These are phyloP conservation scores for Saccharomycopsis sp. DNA, from an alignment of 805 yeast species.

Conservation along the genomic window DNA sequence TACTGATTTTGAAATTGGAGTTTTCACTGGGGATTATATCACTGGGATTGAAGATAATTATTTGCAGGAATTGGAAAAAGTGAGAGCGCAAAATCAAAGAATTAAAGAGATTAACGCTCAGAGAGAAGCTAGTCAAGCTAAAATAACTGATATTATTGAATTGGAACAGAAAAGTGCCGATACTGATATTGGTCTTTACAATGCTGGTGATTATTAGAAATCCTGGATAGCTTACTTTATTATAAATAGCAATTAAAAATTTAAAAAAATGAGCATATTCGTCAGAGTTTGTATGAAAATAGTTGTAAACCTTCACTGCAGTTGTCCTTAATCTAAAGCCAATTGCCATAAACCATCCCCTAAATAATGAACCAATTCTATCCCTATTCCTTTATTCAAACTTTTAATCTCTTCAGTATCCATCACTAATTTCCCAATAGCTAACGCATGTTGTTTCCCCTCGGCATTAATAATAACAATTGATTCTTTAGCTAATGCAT, in stretches of 20 bases:
- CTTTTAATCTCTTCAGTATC: slow-evolving; percentile 81
- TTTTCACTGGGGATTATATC: slow-evolving; percentile 87
- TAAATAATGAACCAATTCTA: slow-evolving; percentile 73
- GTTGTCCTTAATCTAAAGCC: slow-evolving; percentile 21
- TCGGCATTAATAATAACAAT: slow-evolving; percentile 83
- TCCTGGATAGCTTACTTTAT: not conserved
- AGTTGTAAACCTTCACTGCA: not conserved
- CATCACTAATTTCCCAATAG: slow-evolving; percentile 83
- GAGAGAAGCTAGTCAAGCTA: slow-evolving; percentile 36
- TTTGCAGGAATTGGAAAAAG: slow-evolving; percentile 70
- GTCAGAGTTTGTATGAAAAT: not conserved
- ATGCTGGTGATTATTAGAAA: slow-evolving; percentile 48
- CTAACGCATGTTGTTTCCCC: slow-evolving; percentile 86
- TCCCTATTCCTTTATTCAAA: slow-evolving; percentile 82
- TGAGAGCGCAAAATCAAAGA: slow-evolving; percentile 72
- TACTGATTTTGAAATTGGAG: slow-evolving; percentile 86
- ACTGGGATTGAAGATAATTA: slow-evolving; percentile 91
- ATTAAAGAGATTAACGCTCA: slow-evolving; percentile 35
- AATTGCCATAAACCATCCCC: slow-evolving; percentile 87
- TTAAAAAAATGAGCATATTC: not conserved
- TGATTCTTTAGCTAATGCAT: slow-evolving; percentile 50
- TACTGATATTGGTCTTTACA: slow-evolving; percentile 51
- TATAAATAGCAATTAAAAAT: not conserved
- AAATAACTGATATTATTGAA: slow-evolving; percentile 5
- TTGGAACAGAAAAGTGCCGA: slow-evolving; percentile 17